Percentiles rank a stretch among this genome's conserved stretches.
Conservation (phyloP, 495 filamentous ascomycete species). For the Podospora australis region DNA sequence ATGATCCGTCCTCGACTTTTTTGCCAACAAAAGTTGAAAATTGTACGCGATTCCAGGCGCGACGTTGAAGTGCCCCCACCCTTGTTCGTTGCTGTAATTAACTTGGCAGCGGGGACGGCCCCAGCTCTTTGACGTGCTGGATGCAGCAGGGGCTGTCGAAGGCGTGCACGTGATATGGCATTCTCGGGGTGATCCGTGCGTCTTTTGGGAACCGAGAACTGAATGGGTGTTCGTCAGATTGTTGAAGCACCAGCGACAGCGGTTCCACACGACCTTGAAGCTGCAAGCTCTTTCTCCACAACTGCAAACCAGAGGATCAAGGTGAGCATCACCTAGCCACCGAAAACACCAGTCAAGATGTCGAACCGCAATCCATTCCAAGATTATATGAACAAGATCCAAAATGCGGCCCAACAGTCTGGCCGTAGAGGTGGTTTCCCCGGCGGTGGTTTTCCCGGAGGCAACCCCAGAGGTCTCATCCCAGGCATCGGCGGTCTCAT, state of each 20-base stretch:
- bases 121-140: too few relatives aligned
- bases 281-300: slow-evolving; percentile 16
- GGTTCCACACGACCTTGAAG: not conserved
- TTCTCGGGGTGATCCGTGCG: not conserved
- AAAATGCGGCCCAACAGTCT: slow-evolving; percentile 16
- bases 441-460: slow-evolving; percentile 30
- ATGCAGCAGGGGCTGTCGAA: too few relatives aligned
- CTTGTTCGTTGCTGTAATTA: too few relatives aligned
- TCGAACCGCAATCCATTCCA: slow-evolving; percentile 42
- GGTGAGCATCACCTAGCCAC: slow-evolving; percentile 4
- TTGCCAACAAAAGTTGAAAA: too few relatives aligned
- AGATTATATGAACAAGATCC: slow-evolving; percentile 33
- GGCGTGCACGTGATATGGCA: not conserved
- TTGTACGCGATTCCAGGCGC: too few relatives aligned
- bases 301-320: slow-evolving; percentile 12
- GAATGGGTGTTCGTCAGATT: slow-evolving; percentile 3
- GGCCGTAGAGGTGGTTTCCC: slow-evolving; percentile 21
- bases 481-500: slow-evolving; percentile 33
- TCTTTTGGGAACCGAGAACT: not conserved
- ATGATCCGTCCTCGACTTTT: too few relatives aligned
- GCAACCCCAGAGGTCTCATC: slow-evolving; percentile 19
- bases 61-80: too few relatives aligned
- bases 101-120: too few relatives aligned
- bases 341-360: slow-evolving; percentile 31
- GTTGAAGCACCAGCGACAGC: not conserved